These are phyloP conservation scores for Mortierella sp. DNA, from an alignment of 371 early-diverging fungal species.

Conservation along the genomic window DNA sequence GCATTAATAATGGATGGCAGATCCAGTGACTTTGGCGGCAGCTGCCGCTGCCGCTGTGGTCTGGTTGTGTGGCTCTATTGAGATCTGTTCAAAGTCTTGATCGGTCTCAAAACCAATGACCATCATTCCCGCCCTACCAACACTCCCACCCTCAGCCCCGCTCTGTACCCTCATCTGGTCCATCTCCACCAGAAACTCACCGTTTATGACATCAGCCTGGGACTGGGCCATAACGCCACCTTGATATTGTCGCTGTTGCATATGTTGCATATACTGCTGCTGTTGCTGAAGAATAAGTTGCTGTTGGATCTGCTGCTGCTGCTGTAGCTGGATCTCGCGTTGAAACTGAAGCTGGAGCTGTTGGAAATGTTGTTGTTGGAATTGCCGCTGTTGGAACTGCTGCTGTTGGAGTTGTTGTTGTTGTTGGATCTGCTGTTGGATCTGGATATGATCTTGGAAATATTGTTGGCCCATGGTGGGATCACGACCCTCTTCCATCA, in stretches of 20 bases:
- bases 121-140: background rate
- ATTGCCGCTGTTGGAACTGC: slow-evolving; percentile 5
- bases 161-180: slow-evolving; percentile 8
- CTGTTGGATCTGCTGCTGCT: slow-evolving; percentile 29
- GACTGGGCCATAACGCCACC: slow-evolving; percentile 14
- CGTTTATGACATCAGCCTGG: slow-evolving; percentile 36
- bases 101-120: slow-evolving; percentile 12
- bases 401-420: slow-evolving; percentile 11
- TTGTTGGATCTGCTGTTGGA: slow-evolving; percentile 18
- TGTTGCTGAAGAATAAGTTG: background rate
- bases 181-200: slow-evolving; percentile 16
- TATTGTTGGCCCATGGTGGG: background rate
- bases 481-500: slow-evolving; percentile 32
- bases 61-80: slow-evolving; percentile 12
- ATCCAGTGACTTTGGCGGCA: slow-evolving; percentile 1
- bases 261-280: slow-evolving; percentile 4
- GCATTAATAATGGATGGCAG: background rate
- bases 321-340: slow-evolving; percentile 29
- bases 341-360: slow-evolving; percentile 23
- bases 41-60: slow-evolving; percentile 2
- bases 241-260: slow-evolving; percentile 21
- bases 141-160: background rate
- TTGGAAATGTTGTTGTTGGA: slow-evolving; percentile 14
- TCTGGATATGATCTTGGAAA: slow-evolving; percentile 7
- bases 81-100: slow-evolving; percentile 36